Percentiles rank a stretch among this genome's conserved stretches.
phyloP scores from a whole-genome alignment of 2,329 filamentous ascomycete species.

The Nannizziopsis arthrosporioides region DNA sequence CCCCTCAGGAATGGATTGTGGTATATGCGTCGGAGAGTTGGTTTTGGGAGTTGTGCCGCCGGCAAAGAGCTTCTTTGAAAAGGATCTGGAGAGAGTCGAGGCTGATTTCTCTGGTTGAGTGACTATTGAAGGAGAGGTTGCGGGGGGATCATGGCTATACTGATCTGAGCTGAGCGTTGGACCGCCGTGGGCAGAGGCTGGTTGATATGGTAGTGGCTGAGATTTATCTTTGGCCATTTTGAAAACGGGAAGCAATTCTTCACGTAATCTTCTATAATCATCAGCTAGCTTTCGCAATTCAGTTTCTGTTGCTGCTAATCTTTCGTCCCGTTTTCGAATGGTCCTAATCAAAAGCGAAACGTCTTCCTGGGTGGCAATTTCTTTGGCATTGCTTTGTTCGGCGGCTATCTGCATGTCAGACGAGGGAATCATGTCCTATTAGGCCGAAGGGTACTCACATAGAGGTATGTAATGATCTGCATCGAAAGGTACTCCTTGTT shows the following conservation, averaged over 20 bases:
- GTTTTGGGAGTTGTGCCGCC: constrained; percentile 63
- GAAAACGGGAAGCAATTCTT: constrained; percentile 83
- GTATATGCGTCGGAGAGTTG: constrained; percentile 60
- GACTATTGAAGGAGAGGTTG: constrained; percentile 25
- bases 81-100: constrained; percentile 55
- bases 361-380: constrained; percentile 82
- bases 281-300: constrained; percentile 75
- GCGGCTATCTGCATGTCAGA: constrained; percentile 50
- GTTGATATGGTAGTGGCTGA: constrained; percentile 61
- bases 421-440: too few relatives aligned
- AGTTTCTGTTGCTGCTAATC: constrained; percentile 69
- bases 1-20: constrained; percentile 53
- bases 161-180: constrained; percentile 22
- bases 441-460: constrained; percentile 47
- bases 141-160: constrained; percentile 31
- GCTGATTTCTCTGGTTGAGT: constrained; percentile 33
- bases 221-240: constrained; percentile 85
- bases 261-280: constrained; percentile 75
- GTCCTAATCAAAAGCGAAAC: constrained; percentile 84
- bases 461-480: constrained; percentile 87
- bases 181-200: constrained; percentile 18
- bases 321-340: constrained; percentile 77
- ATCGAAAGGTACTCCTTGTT: constrained; percentile 82
- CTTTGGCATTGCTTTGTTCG: constrained; percentile 74
- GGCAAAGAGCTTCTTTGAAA: constrained; percentile 60